Conservation (phyloP, 2,329 filamentous ascomycete genomes). For the Kalmusia sp. region DNA sequence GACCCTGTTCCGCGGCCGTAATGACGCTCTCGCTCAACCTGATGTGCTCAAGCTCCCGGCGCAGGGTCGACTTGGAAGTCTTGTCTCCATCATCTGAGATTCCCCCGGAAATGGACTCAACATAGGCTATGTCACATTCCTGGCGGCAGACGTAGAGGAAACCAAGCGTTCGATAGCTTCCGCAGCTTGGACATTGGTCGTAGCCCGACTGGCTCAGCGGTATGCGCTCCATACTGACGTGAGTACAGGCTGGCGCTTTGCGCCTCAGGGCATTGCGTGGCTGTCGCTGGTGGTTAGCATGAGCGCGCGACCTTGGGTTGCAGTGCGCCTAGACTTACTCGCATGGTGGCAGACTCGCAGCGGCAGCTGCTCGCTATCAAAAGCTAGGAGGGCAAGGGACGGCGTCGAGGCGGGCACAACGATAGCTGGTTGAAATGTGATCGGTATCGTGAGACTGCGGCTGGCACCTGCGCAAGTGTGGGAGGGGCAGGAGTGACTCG, state of each 20-base stretch:
- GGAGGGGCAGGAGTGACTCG: slow-evolving; percentile 12
- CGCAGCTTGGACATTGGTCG: slow-evolving; percentile 66
- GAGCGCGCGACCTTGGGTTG: slow-evolving; percentile 8
- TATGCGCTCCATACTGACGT: slow-evolving; percentile 71
- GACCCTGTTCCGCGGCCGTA: slow-evolving; percentile 37
- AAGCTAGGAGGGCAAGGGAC: background rate
- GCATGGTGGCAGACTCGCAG: slow-evolving; percentile 17
- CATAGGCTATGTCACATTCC: slow-evolving; percentile 51
- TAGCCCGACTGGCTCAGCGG: slow-evolving; percentile 53
- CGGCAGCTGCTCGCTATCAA: background rate
- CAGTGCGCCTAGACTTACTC: slow-evolving; percentile 21
- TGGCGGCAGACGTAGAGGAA: slow-evolving; percentile 79
- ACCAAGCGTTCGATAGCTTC: slow-evolving; percentile 62
- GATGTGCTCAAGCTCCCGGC: slow-evolving; percentile 33
- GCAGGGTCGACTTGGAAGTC: slow-evolving; percentile 27
- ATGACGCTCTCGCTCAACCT: slow-evolving; percentile 45
- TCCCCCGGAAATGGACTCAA: slow-evolving; percentile 9
- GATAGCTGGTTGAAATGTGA: background rate
- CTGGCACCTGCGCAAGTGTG: background rate
- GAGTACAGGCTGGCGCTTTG: slow-evolving; percentile 61
- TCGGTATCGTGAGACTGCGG: background rate
- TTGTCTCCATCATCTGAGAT: slow-evolving; percentile 1
- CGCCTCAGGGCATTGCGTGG: slow-evolving; percentile 27
- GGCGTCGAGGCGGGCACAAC: background rate
- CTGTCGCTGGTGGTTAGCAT: slow-evolving; percentile 21